Evolutionary conservation across 768 basidiomycete genomes (phyloP), one percentile per base, ranked within the genome.

Genomic region (Boletellus emodensis): DNA sequence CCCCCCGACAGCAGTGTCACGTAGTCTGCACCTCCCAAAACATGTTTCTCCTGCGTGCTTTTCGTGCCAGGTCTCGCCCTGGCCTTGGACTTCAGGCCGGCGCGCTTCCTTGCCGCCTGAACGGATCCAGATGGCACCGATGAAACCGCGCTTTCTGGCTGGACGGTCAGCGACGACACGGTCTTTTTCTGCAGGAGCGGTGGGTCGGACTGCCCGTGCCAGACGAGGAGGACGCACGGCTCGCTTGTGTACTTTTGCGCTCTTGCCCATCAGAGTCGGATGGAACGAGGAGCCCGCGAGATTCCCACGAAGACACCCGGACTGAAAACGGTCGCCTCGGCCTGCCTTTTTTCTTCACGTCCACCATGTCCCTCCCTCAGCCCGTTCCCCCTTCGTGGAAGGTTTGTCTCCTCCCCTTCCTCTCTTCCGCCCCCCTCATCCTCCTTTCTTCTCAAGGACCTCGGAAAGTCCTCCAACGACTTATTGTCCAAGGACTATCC

Each of bases 301-400:
- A 38, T 68, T 70, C 68, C 59, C 67, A 68, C 67, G 67, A 59
- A 57, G 57, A 40, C 44, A 55, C 55, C 67, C 64, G 60, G 49
- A 53, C 39, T 44, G 49, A 51, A 57, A 56, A 39, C 20, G 52
- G 22, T 24, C 40, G 30, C 33, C 22, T 40, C 37, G 32, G 40
- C 43, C 46, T 40, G 26, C 20, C 46, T 40, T 40, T 53, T 50
- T 45, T 49, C 41, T 48, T 50, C 55, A 47, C 59, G 48, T 51
- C 38, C 66, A 72, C 22, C 48, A 93, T 92, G 90, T 89, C 90
- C 69, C 79, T 92, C 63, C 90, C 94, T 70, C 94, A 95, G 66
- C 91, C 94, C 56, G 94, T 96, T 62, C 94, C 93, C 70, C 94
- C 93, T 51, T 93, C 90, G 66, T 96, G 93, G 93, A 94, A 94